Evolutionary conservation across 495 filamentous ascomycete species (phyloP), one percentile per base, ranked within the genome.

Genomic region (Penicillium turbatum): DNA sequence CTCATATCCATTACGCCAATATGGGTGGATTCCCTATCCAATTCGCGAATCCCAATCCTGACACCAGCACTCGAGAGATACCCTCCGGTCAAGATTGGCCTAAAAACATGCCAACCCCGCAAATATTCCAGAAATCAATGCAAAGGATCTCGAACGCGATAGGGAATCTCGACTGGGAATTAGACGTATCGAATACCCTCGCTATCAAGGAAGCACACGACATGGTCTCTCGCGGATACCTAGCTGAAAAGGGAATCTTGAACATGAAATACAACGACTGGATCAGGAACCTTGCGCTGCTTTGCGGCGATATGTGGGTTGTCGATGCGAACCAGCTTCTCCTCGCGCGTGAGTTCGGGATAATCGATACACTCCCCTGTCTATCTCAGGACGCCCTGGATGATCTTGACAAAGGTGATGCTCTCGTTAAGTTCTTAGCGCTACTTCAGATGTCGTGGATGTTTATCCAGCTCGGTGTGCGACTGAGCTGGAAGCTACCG

Each of bases 21-120:
- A 49, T 48, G 46, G 32, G 46, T 16, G 46, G 46, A n/a, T 49
- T 49, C 6, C 13, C 34, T 17, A 38, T 49, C 16, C 40, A 43
- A 43, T 43, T 43, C 9, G 40, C 40, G 3, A 2, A 29, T 15
- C 21, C 12, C 24, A 11, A 29, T 13, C 24, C 13, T 24, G 6
- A 1, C 5, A 43, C 24, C 13, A 19, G 5, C 12, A 24, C 37
- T 11, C 17, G 21, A 12, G 37, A 40, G 16, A 40, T 40, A 21
- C 37, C 37, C 37, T 24, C 37, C 8, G n/a, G 27, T 2, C 6
- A 13, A 29, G 21, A 29, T 43, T 8, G 27, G 1, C 26, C 40
- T 2, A 27, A 40, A 5, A 17, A 17, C 17, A 21, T 40, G 16
- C 42, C 0, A 11, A 12, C 27, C 15, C 42, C 13, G 11, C 9